Evolutionary conservation across 2,329 filamentous ascomycete genomes (phyloP).

Genomic region (Fusarium begoniae): DNA sequence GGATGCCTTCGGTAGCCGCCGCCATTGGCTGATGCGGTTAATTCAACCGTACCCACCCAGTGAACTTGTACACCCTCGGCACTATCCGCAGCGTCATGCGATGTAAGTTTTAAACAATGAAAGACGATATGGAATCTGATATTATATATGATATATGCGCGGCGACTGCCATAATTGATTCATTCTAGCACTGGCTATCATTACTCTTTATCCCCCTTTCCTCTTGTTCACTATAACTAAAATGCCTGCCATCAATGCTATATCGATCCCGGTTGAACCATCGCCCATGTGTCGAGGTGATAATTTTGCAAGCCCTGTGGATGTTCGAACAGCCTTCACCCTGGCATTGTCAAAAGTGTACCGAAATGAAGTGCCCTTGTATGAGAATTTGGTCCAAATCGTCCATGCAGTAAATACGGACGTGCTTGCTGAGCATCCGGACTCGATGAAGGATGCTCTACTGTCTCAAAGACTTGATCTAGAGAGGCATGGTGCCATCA

Average conservation of each 20-base stretch:
- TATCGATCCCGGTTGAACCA: not conserved
- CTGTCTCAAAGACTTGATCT: not conserved
- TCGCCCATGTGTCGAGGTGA: not conserved
- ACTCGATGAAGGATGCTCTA: not conserved
- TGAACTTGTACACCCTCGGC: not conserved
- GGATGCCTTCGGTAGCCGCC: constrained; percentile 13
- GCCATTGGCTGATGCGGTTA: constrained; percentile 1
- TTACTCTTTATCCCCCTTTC: not conserved
- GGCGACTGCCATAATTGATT: not conserved
- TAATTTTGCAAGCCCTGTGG: constrained; percentile 13
- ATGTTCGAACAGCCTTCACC: constrained; percentile 42
- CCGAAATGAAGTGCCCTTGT: constrained; percentile 46
- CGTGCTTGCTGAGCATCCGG: not conserved
- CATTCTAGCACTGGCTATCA: not conserved
- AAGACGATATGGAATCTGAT: not conserved
- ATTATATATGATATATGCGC: fast-evolving
- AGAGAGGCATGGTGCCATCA: constrained; percentile 57
- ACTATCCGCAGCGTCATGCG: not conserved
- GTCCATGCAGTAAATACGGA: constrained; percentile 39
- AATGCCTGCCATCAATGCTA: not conserved
- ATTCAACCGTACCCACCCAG: not conserved
- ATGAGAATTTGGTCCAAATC: constrained; percentile 44
- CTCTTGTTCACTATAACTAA: not conserved
- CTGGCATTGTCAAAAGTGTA: constrained; percentile 48
- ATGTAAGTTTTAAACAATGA: fast-evolving